Percentiles rank a stretch among this genome's conserved stretches.
phyloP scores from a whole-genome alignment of 768 basidiomycete genomes.

The Kwoniella dejecticola region DNA sequence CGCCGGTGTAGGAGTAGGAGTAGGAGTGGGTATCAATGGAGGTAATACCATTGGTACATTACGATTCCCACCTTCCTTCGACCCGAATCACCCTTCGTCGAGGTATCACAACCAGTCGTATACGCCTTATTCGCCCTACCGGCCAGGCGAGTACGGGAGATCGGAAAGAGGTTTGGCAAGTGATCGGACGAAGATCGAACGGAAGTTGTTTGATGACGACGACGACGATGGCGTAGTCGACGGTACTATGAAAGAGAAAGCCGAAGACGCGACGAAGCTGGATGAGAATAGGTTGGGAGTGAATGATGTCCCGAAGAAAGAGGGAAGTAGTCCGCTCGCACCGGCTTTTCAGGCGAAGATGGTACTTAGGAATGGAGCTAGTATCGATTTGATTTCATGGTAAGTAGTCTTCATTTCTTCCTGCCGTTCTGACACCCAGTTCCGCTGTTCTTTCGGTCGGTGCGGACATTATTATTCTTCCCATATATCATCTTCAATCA shows the following conservation, averaged over 20 bases:
- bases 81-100: slow-evolving; percentile 31
- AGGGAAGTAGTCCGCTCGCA: slow-evolving; percentile 29
- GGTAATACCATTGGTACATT: slow-evolving; percentile 6
- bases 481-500: no score
- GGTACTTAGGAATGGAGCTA: slow-evolving; percentile 45
- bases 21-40: background rate
- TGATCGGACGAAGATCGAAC: slow-evolving; percentile 38
- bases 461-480: no score
- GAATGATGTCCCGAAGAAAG: slow-evolving; percentile 4
- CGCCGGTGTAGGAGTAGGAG: no score
- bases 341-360: slow-evolving; percentile 48
- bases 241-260: slow-evolving; percentile 9
- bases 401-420: slow-evolving; percentile 19
- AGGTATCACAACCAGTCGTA: slow-evolving; percentile 27
- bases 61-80: slow-evolving; percentile 37
- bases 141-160: slow-evolving; percentile 45
- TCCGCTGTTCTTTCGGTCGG: background rate
- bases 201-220: slow-evolving; percentile 39
- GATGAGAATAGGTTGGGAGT: slow-evolving; percentile 14
- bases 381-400: slow-evolving; percentile 49
- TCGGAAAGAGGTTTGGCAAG: slow-evolving; percentile 34
- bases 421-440: background rate
- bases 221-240: slow-evolving; percentile 8
- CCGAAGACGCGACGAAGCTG: slow-evolving; percentile 14
- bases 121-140: slow-evolving; percentile 44